Evolutionary conservation across 1,284 basidiomycete genomes (phyloP).

Genomic region (Leccinum pachyderme): DNA sequence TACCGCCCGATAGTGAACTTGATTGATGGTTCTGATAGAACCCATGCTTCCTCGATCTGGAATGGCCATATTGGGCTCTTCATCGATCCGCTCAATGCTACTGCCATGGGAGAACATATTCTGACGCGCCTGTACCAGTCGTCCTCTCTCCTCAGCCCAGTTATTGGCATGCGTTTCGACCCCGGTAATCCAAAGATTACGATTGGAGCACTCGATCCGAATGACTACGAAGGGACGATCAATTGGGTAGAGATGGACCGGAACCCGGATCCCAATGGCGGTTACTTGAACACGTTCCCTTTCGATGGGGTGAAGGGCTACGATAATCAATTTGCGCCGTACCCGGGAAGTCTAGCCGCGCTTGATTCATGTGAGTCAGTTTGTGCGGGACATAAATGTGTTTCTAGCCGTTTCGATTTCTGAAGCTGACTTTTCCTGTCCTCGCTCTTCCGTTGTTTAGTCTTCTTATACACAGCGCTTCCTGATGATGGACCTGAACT

Average conservation of each 20-base stretch:
- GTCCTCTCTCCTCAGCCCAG: constrained; percentile 30
- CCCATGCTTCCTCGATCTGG: constrained; percentile 4
- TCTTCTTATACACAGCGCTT: constrained; percentile 16
- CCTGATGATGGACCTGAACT: no score
- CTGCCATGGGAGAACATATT: constrained; percentile 7
- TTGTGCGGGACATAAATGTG: background rate
- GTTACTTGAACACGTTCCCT: constrained; percentile 21
- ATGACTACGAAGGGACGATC: constrained; percentile 33
- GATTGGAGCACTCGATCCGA: constrained; percentile 33
- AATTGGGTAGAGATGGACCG: constrained; percentile 30
- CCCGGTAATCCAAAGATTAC: constrained; percentile 30
- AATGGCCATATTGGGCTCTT: constrained; percentile 31
- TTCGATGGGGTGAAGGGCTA: constrained; percentile 35
- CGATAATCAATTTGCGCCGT: constrained; percentile 28
- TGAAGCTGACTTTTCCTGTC: background rate
- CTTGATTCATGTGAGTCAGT: constrained; percentile 24
- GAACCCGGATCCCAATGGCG: constrained; percentile 14
- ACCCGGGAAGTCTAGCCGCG: constrained; percentile 14
- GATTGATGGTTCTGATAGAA: constrained; percentile 17
- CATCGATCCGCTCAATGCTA: constrained; percentile 22
- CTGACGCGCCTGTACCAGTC: constrained; percentile 22
- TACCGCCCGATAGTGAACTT: constrained; percentile 20
- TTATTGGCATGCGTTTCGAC: constrained; percentile 33
- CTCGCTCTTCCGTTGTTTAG: constrained; percentile 8
- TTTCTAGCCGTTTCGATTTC: background rate